phyloP scores from a whole-genome alignment of 2,329 filamentous ascomycete genomes.

The Trichoderma polysporum region DNA sequence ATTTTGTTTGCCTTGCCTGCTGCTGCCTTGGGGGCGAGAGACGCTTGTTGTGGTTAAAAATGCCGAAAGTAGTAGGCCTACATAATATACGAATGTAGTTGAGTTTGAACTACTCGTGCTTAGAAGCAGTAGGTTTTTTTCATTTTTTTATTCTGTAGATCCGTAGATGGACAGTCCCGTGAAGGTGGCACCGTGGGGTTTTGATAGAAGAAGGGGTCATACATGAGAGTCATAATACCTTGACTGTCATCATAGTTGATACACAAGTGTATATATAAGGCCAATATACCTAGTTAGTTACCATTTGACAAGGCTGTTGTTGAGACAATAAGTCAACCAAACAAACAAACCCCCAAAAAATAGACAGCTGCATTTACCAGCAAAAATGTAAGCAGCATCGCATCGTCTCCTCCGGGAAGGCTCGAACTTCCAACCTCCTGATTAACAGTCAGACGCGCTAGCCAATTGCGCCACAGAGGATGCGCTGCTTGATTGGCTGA shows the following conservation, averaged over 20 bases:
- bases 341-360: background rate
- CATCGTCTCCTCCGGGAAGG: constrained; percentile 22
- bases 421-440: constrained; percentile 25
- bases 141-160: no score
- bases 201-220: no score
- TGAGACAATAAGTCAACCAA: background rate
- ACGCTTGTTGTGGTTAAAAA: background rate
- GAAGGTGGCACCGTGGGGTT: no score
- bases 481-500: constrained; percentile 11
- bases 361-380: background rate
- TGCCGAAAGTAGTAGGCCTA: no score
- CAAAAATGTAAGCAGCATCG: background rate
- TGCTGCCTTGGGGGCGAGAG: background rate
- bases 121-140: no score
- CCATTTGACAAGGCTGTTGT: no score
- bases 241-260: no score
- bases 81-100: background rate
- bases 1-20: background rate
- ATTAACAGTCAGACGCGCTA: constrained; percentile 61
- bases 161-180: no score
- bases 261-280: no score
- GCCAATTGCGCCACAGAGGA: constrained; percentile 50
- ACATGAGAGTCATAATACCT: no score
- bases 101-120: no score
- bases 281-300: no score